phyloP scores from a whole-genome alignment of 2,329 filamentous ascomycete species.

The Alternaria triticina region DNA sequence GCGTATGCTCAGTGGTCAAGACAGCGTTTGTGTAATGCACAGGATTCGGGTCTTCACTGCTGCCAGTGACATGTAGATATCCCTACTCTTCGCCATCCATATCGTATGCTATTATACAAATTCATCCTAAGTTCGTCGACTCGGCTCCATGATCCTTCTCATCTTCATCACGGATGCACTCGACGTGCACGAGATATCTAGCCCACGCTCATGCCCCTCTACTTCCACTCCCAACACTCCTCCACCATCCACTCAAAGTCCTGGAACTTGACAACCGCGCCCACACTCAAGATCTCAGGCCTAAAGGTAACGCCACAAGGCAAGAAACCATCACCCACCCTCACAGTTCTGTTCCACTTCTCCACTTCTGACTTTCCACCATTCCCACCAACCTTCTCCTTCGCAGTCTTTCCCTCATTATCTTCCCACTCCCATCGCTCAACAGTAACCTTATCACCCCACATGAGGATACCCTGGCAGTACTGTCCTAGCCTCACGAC shows the following conservation, averaged over 20 bases:
- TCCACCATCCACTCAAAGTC: conserved; percentile 49
- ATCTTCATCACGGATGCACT: not conserved
- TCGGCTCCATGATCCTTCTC: not conserved
- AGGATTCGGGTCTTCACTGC: not conserved
- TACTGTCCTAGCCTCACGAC: conserved; percentile 62
- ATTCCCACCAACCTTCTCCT: not conserved
- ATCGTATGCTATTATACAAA: not conserved
- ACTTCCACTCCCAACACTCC: conserved; percentile 42
- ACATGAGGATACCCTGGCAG: conserved; percentile 63
- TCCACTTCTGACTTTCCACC: conserved; percentile 2
- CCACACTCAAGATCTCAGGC: conserved; percentile 35
- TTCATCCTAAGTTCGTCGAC: not conserved
- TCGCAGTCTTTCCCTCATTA: not conserved
- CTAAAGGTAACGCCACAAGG: conserved; percentile 50
- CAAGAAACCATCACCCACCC: conserved; percentile 49
- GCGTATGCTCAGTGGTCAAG: not conserved
- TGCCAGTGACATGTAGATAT: no score
- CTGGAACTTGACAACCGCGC: conserved; percentile 38
- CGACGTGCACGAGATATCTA: not conserved
- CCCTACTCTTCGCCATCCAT: not conserved
- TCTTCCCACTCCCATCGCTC: conserved; percentile 62
- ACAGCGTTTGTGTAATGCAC: not conserved
- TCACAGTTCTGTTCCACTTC: conserved; percentile 48
- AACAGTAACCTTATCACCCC: conserved; percentile 51
- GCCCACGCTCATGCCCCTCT: not conserved